A percentile compares a stretch with the other conserved stretches of the same genome.
These are phyloP conservation scores for Colletotrichum orchidophilum DNA, from an alignment of 2,329 filamentous ascomycete genomes.

Conservation along the genomic window DNA sequence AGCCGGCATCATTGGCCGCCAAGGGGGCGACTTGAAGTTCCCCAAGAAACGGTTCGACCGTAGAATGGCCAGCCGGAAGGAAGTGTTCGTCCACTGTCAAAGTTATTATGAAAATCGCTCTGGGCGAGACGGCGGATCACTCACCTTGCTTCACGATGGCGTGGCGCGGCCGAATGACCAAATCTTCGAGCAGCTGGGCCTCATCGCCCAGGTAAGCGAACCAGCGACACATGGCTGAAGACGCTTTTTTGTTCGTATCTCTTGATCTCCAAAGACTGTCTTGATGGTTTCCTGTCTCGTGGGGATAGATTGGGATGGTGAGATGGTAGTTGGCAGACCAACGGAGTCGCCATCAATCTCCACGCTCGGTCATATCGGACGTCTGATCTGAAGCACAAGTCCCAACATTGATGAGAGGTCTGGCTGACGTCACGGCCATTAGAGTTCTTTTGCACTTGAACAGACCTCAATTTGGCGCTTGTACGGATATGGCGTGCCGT, in stretches of 20 bases:
- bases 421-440: background rate
- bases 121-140: background rate
- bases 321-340: too few species aligned
- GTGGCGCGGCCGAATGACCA: conserved; percentile 21
- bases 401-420: background rate
- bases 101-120: background rate
- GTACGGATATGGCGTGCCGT: background rate
- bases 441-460: background rate
- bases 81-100: conserved; percentile 23
- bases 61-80: conserved; percentile 6
- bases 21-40: conserved; percentile 7
- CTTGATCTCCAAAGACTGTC: background rate
- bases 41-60: background rate
- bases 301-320: background rate
- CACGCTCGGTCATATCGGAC: background rate
- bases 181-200: conserved; percentile 22
- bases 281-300: too few species aligned
- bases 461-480: background rate
- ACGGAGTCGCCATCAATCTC: background rate
- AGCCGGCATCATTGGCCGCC: conserved; percentile 16
- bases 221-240: conserved; percentile 21
- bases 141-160: conserved; percentile 28
- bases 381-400: background rate
- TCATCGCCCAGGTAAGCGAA: conserved; percentile 25
- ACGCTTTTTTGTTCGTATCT: background rate